Base-by-base conservation (phyloP, 2,329 filamentous ascomycete genomes). In the Ceratocystis lukuohia region DNA sequence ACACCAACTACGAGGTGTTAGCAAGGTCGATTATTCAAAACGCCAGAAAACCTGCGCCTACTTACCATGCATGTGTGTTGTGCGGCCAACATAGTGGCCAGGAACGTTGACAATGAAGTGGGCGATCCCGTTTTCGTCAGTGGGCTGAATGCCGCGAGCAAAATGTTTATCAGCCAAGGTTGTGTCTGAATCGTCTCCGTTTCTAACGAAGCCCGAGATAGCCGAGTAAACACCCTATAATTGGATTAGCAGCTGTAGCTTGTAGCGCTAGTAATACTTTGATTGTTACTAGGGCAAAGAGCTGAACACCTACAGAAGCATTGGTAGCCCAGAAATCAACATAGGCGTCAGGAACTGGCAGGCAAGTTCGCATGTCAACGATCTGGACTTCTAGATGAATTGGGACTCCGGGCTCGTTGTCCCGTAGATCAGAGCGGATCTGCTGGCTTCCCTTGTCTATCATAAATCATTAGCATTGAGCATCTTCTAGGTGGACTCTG, bases 41-140 rank as follows among this genome's bases (percentile, higher is more conserved):
- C 17, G 74, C 71, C 48, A 77, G 74, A 25, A 22, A n/a, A 22
- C 10, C 70, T 71, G 28, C 71, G 8, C n/a, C 8, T 10, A 22
- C 70, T 59, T 74, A 75, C 61, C 64, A 68, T 82, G 80, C 15
- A 80, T 79, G 69, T 83, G 80, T 1, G 74, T 78, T 3, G 79
- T 74, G 1, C 80, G 77, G 4, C 75, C 73, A 7, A 71, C 71
- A 70, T 80, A 80, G 70, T 79, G 77, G 2, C 78, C 77, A 1
- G 77, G 78, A 69, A 78, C 78, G 69, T 78, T 71, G 28, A 76
- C 76, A 41, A 75, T 73, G 69, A 80, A 78, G 67, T 76, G 73
- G 1, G 74, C 77, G 25, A 80, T 75, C 8, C 78, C 78, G 22
- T 79, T 75, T 0, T 62, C 46, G 64, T 78, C 73, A 12, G 77